Evolutionary conservation across 2,329 filamentous ascomycete species (phyloP), one percentile per base, ranked within the genome.

Genomic region (Ustulina deusta): DNA sequence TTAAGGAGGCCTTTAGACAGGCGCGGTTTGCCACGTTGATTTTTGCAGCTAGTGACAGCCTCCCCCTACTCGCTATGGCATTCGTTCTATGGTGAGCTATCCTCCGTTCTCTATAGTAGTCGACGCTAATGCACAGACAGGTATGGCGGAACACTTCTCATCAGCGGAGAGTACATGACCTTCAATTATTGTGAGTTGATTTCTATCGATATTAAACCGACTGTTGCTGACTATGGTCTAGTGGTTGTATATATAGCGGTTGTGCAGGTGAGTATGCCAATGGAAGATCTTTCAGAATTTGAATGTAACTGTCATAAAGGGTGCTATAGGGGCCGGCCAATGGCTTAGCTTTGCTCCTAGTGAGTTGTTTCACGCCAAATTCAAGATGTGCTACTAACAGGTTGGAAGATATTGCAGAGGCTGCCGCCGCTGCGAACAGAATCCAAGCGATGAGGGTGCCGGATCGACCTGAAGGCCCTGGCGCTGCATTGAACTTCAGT

Each of bases 271-370:
- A 71, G 65, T 46, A 32, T 27, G 20, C 15, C 22, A 13, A 34
- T 27, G 3, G 7, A 56, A 2, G 20, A 2, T 17, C 10, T 20
- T 34, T 46, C 13, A 9, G 9, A 36, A 25, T 3, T 6, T n/a
- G 9, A 32, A 42, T 27, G 0, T 68, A 54, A 66, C 57, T 49
- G 4, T 40, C 11, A 22, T 32, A 15, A 29, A 77, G 76, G 76
- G 90, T 3, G 89, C 88, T 3, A 90, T 93, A 76, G 83, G 85
- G 0, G 89, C 90, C 0, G 91, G 90, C 0, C 87, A 91, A 71
- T 88, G 89, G 74, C 86, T 93, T 60, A 88, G 87, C 36, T 91
- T 91, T 70, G 87, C 87, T 0, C 88, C 89, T 7, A 91, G 76
- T 77, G 71, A 68, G 74, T 67, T 40, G 1, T 40, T 6, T 56